Percentiles rank a stretch among this genome's conserved stretches.
phyloP scores from a whole-genome alignment of 164 flowering plant genomes.

The Berberis vulgaris region DNA sequence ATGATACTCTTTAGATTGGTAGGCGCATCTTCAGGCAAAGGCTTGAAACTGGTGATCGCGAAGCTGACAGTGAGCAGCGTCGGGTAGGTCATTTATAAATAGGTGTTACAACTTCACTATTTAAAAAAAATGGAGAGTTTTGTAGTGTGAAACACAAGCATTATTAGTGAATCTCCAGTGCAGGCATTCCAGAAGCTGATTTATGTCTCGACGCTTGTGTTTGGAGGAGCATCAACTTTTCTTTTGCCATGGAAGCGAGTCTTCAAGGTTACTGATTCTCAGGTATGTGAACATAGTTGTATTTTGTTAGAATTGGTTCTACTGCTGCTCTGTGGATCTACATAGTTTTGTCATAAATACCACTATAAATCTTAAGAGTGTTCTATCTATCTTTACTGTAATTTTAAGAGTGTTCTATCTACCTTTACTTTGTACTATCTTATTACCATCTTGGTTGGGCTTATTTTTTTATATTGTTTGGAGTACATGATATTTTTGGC shows the following conservation, averaged over 20 bases:
- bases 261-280: conserved; percentile 85
- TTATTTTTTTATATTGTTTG: no score
- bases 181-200: conserved; percentile 99
- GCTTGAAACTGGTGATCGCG: conserved; percentile 96
- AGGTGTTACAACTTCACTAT: neutral
- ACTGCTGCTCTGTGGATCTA: no score
- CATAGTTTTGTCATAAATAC: no score
- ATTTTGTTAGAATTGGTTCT: neutral
- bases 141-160: conserved; percentile 39
- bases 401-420: no score
- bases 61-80: conserved; percentile 70
- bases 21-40: conserved; percentile 81
- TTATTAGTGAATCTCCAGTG: conserved; percentile 47
- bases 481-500: no score
- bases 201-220: conserved; percentile 90
- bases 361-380: no score
- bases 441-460: no score
- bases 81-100: conserved; percentile 52
- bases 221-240: conserved; percentile 91
- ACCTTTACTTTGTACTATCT: no score
- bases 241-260: conserved; percentile 99
- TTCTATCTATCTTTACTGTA: no score
- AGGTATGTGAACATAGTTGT: conserved; percentile 36
- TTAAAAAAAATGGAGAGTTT: neutral
- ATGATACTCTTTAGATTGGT: conserved; percentile 51